Evolutionary conservation across 2,329 filamentous ascomycete genomes (phyloP).

Genomic region (Neofusicoccum cordaticola): DNA sequence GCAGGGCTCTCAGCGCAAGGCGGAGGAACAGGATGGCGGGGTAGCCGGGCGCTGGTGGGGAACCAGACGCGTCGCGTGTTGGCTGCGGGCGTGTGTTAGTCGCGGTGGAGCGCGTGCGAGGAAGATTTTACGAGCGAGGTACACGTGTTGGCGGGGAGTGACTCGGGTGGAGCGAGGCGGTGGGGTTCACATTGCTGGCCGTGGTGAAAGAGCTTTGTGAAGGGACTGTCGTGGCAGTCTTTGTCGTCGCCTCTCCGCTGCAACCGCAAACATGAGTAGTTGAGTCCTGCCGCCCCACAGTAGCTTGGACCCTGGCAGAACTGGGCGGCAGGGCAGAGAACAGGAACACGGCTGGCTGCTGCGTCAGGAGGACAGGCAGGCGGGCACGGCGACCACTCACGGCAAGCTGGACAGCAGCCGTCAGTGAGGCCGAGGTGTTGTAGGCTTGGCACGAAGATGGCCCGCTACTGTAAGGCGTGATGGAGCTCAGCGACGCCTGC

Average conservation of each 20-base stretch:
- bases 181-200: background rate
- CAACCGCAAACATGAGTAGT: background rate
- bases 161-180: background rate
- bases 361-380: background rate
- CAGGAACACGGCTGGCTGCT: background rate
- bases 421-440: constrained; percentile 1
- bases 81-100: background rate
- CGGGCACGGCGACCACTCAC: background rate
- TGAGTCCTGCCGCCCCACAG: background rate
- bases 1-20: background rate
- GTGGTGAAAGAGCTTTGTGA: background rate
- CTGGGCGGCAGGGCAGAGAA: background rate
- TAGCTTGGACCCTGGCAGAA: constrained; percentile 6
- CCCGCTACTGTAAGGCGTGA: background rate
- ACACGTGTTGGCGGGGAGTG: background rate
- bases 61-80: background rate
- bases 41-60: background rate
- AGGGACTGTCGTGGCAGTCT: background rate
- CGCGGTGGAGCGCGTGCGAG: background rate
- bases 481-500: background rate
- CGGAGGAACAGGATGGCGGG: background rate
- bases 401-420: background rate
- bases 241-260: background rate
- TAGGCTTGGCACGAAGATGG: constrained; percentile 11
- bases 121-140: background rate